These are phyloP conservation scores for Lactarius quietus DNA, from an alignment of 768 basidiomycete genomes.

Conservation along the genomic window DNA sequence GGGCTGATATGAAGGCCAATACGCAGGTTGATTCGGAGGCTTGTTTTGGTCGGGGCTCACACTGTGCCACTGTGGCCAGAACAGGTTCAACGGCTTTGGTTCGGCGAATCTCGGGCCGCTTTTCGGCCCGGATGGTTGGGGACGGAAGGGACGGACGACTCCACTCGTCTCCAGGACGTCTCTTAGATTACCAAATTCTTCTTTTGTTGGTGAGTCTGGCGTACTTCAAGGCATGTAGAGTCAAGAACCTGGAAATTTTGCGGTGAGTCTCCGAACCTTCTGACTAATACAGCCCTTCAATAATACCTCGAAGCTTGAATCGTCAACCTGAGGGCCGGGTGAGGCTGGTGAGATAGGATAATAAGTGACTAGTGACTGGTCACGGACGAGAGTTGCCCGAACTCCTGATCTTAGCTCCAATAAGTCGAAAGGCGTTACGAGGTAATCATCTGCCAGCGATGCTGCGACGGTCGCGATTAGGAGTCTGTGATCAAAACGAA, in stretches of 20 bases:
- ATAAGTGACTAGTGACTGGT: neutral
- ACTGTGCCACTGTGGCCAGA: too few species aligned
- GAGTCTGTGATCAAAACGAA: neutral
- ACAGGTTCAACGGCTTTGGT: too few species aligned
- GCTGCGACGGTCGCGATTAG: neutral
- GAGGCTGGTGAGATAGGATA: neutral
- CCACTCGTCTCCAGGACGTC: neutral
- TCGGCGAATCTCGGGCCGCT: too few species aligned
- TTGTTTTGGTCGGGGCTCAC: too few species aligned
- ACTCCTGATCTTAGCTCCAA: neutral
- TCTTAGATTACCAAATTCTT: neutral
- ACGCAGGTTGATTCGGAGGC: too few species aligned
- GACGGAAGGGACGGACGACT: too few species aligned
- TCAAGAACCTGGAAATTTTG: neutral
- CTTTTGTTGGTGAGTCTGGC: neutral
- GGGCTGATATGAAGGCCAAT: too few species aligned
- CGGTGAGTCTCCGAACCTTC: neutral
- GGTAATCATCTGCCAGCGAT: neutral
- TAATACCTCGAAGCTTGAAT: neutral
- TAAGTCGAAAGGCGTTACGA: neutral
- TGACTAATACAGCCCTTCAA: neutral
- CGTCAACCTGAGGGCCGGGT: neutral
- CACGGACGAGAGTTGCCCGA: neutral
- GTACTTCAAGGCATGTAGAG: neutral
- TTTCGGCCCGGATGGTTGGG: neutral